Evolutionary conservation across 805 yeast genomes (phyloP).

Genomic region (Lachancea cidri): DNA sequence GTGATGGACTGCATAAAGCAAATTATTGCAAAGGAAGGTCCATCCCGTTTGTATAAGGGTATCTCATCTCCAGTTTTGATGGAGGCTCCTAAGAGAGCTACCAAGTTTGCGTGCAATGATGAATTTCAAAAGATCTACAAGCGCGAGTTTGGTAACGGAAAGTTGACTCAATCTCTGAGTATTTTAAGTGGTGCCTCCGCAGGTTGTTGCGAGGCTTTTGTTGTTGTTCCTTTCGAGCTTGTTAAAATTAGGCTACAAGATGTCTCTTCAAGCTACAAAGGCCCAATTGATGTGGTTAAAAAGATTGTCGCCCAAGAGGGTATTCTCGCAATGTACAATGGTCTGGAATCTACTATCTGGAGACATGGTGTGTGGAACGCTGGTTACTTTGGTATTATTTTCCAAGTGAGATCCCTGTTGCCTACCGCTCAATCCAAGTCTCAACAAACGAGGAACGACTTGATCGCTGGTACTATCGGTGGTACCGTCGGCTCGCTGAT

Average conservation of each 20-base stretch:
- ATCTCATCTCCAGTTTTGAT: conserved; percentile 93
- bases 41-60: conserved; percentile 81
- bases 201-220: conserved; percentile 94
- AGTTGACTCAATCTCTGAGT: conserved; percentile 77
- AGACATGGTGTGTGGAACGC: conserved; percentile 97
- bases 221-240: conserved; percentile 96
- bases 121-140: conserved; percentile 89
- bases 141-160: conserved; percentile 57
- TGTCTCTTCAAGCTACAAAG: conserved; percentile 70
- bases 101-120: conserved; percentile 97
- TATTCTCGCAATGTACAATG: conserved; percentile 78
- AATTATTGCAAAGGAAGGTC: conserved; percentile 83
- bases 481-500: conserved; percentile 94
- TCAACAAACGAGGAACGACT: conserved; percentile 78
- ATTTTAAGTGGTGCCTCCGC: conserved; percentile 96
- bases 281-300: conserved; percentile 76
- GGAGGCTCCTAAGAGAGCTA: conserved; percentile 99
- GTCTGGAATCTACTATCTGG: conserved; percentile 95
- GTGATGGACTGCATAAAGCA: conserved; percentile 79
- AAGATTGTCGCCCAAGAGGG: conserved; percentile 75
- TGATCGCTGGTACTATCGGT: conserved; percentile 91
- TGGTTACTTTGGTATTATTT: conserved; percentile 93
- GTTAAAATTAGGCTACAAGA: conserved; percentile 95
- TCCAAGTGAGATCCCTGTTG: conserved; percentile 73
- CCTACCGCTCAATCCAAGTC: conserved; percentile 70